Evolutionary conservation across 2,329 filamentous ascomycete genomes (phyloP), one percentile per base, ranked within the genome.

Genomic region (Seiridium unicorne): DNA sequence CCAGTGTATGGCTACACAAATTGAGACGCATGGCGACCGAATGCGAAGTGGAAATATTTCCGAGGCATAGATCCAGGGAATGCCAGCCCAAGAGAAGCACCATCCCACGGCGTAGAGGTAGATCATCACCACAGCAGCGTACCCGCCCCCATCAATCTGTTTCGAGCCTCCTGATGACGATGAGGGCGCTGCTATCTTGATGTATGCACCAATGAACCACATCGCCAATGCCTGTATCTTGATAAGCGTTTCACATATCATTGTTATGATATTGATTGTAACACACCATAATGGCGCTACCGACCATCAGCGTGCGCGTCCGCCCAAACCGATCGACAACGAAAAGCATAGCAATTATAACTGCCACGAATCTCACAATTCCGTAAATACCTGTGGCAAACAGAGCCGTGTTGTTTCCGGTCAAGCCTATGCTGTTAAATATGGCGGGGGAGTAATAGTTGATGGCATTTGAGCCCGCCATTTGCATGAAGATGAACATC

Each of bases 301-400:
- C 68, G 55, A 65, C 59, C 18, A 70, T 57, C 8, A 70, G 57
- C 3, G 61, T 51, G 8, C 60, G 60, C 5, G 63, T 58, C 34
- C 68, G 64, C 5, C 68, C 68, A 6, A 68, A 55, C 8, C 59
- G 60, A 42, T 70, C 68, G 4, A 68, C 64, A 10, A 67, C 47
- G 57, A 68, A 67, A 44, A 59, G 36, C 35, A 62, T 60, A n/a
- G 51, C 92, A 62, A 92, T 61, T 36, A 92, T 72, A 0, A 89
- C 91, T 46, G 89, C 74, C 0, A 81, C 74, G 0, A 89, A 91
- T 79, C 92, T 92, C 69, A 93, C 88, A 1, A 92, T 86, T 54
- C 90, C 90, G 66, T 91, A 93, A 63, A 93, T 85, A 32, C 90
- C 90, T 0, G 90, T 93, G 0, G 89, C 90, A 36, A 82, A 71